Percentiles rank a stretch among this genome's conserved stretches.
These are phyloP conservation scores for Leccinum boreale DNA, from an alignment of 768 basidiomycete genomes.

Conservation along the genomic window DNA sequence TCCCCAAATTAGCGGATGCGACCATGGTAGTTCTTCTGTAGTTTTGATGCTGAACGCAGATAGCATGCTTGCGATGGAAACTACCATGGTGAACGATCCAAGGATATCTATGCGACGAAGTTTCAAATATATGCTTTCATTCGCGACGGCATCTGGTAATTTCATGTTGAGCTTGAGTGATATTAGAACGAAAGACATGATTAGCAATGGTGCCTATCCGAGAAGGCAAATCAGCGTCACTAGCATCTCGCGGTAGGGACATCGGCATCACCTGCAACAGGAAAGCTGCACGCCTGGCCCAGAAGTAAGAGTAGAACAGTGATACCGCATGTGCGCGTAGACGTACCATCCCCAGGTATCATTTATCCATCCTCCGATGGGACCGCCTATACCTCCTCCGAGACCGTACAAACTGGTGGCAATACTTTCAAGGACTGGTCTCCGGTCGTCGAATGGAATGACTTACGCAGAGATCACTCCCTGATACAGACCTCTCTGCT, in stretches of 20 bases:
- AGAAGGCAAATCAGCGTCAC: background rate
- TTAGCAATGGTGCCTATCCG: background rate
- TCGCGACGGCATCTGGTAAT: no score
- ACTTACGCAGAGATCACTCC: background rate
- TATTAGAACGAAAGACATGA: background rate
- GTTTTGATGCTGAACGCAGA: constrained; percentile 78
- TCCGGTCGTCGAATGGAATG: background rate
- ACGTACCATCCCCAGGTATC: background rate
- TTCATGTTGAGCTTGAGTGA: background rate
- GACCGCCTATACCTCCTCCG: background rate
- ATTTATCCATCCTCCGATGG: background rate
- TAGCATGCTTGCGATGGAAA: constrained; percentile 49
- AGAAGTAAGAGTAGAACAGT: background rate
- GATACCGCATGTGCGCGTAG: constrained; percentile 14
- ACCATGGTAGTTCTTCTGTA: constrained; percentile 76
- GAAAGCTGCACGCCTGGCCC: background rate
- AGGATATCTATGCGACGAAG: no score
- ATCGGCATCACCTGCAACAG: background rate
- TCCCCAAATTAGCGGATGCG: constrained; percentile 65
- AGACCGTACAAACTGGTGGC: background rate
- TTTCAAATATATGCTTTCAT: no score
- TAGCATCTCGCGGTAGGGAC: background rate
- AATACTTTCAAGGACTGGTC: background rate
- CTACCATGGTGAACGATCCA: background rate
- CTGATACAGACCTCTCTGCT: background rate